Conservation (phyloP, 352 stramenopile species). For the Nothophytophthora sp. region DNA sequence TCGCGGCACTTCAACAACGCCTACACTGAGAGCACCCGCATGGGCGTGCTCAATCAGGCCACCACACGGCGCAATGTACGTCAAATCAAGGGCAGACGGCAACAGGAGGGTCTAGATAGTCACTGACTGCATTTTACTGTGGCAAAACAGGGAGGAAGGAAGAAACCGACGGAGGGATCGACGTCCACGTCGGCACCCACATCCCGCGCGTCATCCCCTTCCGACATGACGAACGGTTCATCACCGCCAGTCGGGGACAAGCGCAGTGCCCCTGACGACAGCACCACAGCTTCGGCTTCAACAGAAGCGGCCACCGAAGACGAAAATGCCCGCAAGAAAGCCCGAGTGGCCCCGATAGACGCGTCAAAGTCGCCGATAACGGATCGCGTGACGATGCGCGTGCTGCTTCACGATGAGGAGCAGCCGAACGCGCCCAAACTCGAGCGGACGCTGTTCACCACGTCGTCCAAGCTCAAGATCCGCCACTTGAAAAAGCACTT, state of each 20-base stretch:
- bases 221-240: constrained; percentile 3
- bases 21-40: constrained; percentile 72
- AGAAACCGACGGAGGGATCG: constrained; percentile 9
- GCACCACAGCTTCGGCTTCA: constrained; percentile 2
- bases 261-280: constrained; percentile 22
- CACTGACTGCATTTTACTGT: neutral
- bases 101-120: too few species aligned
- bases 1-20: constrained; percentile 84
- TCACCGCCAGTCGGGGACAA: constrained; percentile 35
- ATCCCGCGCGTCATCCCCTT: constrained; percentile 30
- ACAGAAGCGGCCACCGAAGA: constrained; percentile 9
- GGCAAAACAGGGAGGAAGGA: constrained; percentile 13
- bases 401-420: constrained; percentile 62
- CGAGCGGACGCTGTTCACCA: constrained; percentile 58
- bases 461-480: constrained; percentile 67
- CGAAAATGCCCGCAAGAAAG: constrained; percentile 34
- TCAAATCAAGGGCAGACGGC: neutral
- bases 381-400: constrained; percentile 60
- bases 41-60: constrained; percentile 70
- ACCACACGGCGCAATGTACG: constrained; percentile 56
- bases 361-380: neutral
- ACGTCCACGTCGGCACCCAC: constrained; percentile 7
- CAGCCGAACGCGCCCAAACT: constrained; percentile 31
- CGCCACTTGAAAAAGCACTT: constrained; percentile 76
- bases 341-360: constrained; percentile 3